phyloP scores from a whole-genome alignment of 2,329 filamentous ascomycete species.

The Monilinia polystroma region DNA sequence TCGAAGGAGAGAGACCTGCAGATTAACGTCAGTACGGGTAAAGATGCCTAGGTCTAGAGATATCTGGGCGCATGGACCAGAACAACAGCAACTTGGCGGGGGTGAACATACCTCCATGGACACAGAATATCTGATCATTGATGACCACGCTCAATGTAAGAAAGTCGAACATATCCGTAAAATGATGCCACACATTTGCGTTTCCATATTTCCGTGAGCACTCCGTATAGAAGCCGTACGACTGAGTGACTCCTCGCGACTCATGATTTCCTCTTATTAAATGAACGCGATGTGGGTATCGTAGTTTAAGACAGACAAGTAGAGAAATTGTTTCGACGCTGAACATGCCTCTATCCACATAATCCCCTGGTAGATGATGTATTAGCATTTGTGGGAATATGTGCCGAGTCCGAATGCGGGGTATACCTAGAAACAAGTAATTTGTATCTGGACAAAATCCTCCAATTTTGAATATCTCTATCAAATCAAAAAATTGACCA shows the following conservation, averaged over 20 bases:
- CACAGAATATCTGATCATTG: constrained; percentile 98
- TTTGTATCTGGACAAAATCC: constrained; percentile 98
- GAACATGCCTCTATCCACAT: constrained; percentile 97
- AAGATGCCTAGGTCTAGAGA: constrained; percentile 6
- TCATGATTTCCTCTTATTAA: constrained; percentile 98
- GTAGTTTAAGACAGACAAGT: constrained; percentile 92
- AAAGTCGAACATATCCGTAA: constrained; percentile 99
- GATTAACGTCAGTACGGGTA: constrained; percentile 7
- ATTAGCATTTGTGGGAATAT: constrained; percentile 15
- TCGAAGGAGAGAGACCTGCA: constrained; percentile 77
- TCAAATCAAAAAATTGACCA: constrained; percentile 97
- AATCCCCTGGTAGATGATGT: constrained; percentile 62
- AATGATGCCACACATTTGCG: constrained; percentile 98
- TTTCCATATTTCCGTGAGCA: constrained; percentile 98
- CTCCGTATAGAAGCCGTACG: constrained; percentile 98
- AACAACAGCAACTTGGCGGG: neutral
- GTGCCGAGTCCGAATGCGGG: neutral
- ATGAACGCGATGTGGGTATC: constrained; percentile 94
- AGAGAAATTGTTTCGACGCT: constrained; percentile 98
- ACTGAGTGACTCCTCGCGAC: constrained; percentile 95
- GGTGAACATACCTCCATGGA: constrained; percentile 71
- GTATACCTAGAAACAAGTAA: constrained; percentile 87
- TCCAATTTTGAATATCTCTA: constrained; percentile 98
- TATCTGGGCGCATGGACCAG: constrained; percentile 24
- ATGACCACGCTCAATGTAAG: constrained; percentile 95